Conservation (phyloP, 352 stramenopile species). For the Phytophthora kernoviae region DNA sequence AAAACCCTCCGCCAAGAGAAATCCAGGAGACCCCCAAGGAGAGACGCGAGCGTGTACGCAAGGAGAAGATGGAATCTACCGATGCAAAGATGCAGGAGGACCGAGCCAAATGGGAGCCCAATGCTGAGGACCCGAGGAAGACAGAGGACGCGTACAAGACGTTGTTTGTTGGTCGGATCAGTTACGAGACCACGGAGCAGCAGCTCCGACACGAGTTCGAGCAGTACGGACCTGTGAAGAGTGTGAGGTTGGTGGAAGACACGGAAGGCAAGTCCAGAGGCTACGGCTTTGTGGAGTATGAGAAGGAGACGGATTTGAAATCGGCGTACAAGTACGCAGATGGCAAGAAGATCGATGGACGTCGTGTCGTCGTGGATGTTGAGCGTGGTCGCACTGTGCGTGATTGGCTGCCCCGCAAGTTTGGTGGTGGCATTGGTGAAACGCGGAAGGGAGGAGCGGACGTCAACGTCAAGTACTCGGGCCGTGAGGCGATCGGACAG, state of each 20-base stretch:
- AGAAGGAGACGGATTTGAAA: slow-evolving; percentile 97
- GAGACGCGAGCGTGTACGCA: slow-evolving; percentile 57
- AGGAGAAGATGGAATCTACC: slow-evolving; percentile 64
- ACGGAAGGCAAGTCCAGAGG: slow-evolving; percentile 91
- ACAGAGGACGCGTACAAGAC: slow-evolving; percentile 97
- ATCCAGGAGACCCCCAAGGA: slow-evolving; percentile 83
- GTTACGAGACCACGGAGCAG: slow-evolving; percentile 98
- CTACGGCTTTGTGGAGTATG: slow-evolving; percentile 99
- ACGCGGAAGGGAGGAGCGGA: slow-evolving; percentile 77
- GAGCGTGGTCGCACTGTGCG: slow-evolving; percentile 97
- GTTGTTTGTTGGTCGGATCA: slow-evolving; percentile 97
- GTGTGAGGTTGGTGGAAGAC: slow-evolving; percentile 90
- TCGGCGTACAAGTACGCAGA: slow-evolving; percentile 94
- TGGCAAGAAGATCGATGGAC: slow-evolving; percentile 96
- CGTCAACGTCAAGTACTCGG: slow-evolving; percentile 89
- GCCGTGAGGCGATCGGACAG: slow-evolving; percentile 48
- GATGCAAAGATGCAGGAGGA: slow-evolving; percentile 72
- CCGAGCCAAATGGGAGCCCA: slow-evolving; percentile 73
- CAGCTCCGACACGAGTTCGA: slow-evolving; percentile 97
- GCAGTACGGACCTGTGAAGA: slow-evolving; percentile 91
- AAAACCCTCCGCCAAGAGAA: slow-evolving; percentile 55
- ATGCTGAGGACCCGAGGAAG: slow-evolving; percentile 64
- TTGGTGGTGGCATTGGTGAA: slow-evolving; percentile 94
- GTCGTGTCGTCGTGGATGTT: slow-evolving; percentile 97
- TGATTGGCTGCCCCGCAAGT: slow-evolving; percentile 95